Conservation (phyloP, 768 basidiomycete species). For the Rhizopogon rudus region DNA sequence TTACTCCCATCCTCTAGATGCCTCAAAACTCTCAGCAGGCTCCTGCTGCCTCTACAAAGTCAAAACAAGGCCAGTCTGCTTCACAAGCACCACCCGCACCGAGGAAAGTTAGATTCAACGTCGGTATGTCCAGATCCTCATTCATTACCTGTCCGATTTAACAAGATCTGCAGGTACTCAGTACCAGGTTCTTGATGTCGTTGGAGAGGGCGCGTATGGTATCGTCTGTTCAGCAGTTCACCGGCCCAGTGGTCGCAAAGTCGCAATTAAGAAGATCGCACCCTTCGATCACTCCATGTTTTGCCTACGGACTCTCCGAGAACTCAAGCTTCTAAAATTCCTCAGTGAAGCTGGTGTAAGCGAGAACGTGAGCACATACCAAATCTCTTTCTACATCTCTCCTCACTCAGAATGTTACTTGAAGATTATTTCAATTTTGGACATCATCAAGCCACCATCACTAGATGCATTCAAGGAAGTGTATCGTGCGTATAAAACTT, state of each 20-base stretch:
- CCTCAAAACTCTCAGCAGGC: constrained; percentile 18
- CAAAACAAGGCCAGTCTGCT: constrained; percentile 43
- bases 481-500: constrained; percentile 45
- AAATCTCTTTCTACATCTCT: not conserved
- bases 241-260: constrained; percentile 79
- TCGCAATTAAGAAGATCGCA: constrained; percentile 95
- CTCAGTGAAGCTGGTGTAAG: constrained; percentile 84
- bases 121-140: constrained; percentile 42
- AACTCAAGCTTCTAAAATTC: constrained; percentile 80
- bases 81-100: constrained; percentile 52
- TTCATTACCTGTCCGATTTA: not conserved
- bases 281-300: constrained; percentile 97
- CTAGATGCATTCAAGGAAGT: constrained; percentile 87
- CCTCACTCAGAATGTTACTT: constrained; percentile 1
- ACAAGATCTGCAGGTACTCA: constrained; percentile 48
- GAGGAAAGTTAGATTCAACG: constrained; percentile 86
- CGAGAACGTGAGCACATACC: constrained; percentile 59
- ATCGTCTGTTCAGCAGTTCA: constrained; percentile 94
- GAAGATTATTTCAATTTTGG: constrained; percentile 85
- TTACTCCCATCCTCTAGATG: constrained; percentile 12
- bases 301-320: constrained; percentile 84
- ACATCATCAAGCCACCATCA: constrained; percentile 79
- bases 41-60: constrained; percentile 18
- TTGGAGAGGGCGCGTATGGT: constrained; percentile 91
- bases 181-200: constrained; percentile 83